phyloP scores from a whole-genome alignment of 345 rosid species.

The Moringa oleifera region DNA sequence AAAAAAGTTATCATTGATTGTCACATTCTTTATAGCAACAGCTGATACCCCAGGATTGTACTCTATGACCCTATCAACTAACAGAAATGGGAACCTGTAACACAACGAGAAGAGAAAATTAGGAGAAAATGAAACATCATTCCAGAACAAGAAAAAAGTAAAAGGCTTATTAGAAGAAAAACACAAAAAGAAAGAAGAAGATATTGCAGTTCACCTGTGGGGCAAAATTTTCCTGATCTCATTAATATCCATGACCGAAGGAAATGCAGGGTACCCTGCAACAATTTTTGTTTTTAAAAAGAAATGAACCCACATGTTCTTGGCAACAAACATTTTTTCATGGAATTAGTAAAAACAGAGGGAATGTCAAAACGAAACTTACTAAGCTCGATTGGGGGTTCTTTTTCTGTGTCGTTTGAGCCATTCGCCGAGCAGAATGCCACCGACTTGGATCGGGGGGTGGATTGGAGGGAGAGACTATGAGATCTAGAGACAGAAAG shows the following conservation, averaged over 20 bases:
- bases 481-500: conserved; percentile 7
- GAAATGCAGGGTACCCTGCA: conserved; percentile 29
- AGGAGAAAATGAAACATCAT: too few species aligned
- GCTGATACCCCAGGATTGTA: conserved; percentile 91
- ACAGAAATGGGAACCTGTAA: conserved; percentile 86
- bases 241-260: conserved; percentile 76
- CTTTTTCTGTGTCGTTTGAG: conserved; percentile 16
- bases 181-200: background rate
- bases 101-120: too few species aligned
- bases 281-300: background rate
- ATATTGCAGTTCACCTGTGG: conserved; percentile 45
- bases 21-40: conserved; percentile 93
- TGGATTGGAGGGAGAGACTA: conserved; percentile 8
- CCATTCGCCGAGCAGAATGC: conserved; percentile 22
- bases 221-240: conserved; percentile 88
- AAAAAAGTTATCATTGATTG: conserved; percentile 95
- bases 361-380: background rate
- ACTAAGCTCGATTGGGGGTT: conserved; percentile 31
- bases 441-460: conserved; percentile 19
- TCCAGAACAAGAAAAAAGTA: background rate
- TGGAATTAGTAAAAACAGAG: background rate
- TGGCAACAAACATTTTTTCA: background rate
- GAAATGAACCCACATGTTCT: background rate
- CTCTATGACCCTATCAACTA: conserved; percentile 98
- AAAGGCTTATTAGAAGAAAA: background rate